Percentiles rank a stretch among this genome's conserved stretches.
Conservation (phyloP, 2,329 filamentous ascomycete genomes). For the Aspergillus candidus region DNA sequence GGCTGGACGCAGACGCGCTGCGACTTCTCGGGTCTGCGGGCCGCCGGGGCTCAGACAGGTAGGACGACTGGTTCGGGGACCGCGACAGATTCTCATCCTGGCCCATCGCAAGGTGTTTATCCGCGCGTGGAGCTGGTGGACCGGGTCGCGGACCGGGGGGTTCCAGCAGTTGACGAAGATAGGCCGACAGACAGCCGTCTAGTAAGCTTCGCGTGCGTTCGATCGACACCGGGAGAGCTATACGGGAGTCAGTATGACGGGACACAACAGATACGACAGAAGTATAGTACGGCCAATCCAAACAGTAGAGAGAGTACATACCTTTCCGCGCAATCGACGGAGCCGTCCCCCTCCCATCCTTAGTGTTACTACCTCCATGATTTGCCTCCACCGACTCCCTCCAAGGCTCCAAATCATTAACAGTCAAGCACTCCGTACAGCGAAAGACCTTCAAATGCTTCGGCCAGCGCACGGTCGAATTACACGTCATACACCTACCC, state of each 20-base stretch:
- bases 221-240: constrained; percentile 50
- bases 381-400: constrained; percentile 17
- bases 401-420: constrained; percentile 66
- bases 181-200: constrained; percentile 48
- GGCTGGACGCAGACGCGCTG: constrained; percentile 23
- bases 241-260: constrained; percentile 13
- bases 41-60: constrained; percentile 15
- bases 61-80: constrained; percentile 5
- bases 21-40: constrained; percentile 18
- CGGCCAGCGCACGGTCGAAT: constrained; percentile 73
- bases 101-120: constrained; percentile 5
- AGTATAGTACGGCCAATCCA: not conserved
- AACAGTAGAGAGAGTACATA: constrained; percentile 6
- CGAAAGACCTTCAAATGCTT: constrained; percentile 66
- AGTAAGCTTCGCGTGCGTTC: constrained; percentile 56
- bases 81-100: constrained; percentile 12
- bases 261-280: not conserved
- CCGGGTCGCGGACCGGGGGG: constrained; percentile 14
- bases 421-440: constrained; percentile 75
- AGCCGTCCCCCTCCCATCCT: constrained; percentile 14
- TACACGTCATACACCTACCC: constrained; percentile 81
- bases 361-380: constrained; percentile 15
- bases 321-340: constrained; percentile 19
- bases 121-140: constrained; percentile 13
- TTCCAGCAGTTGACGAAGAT: constrained; percentile 41